Evolutionary conservation across 78 protist species (phyloP).

Genomic region (Dictyostelium brefeldianum): DNA sequence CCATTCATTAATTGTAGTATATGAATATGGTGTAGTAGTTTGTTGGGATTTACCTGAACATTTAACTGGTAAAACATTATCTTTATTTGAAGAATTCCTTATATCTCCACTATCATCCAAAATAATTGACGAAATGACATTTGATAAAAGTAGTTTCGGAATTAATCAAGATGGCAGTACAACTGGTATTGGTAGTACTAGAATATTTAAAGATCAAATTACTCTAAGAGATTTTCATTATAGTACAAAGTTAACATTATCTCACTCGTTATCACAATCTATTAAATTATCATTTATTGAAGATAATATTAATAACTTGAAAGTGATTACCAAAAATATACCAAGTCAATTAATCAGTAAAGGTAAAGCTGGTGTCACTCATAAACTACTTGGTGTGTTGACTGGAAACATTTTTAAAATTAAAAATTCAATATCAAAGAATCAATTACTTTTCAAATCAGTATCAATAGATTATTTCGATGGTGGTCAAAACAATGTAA

Average conservation of each 20-base stretch:
- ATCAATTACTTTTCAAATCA: neutral
- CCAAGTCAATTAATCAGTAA: constrained; percentile 12
- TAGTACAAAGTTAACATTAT: neutral
- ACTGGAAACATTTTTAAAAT: constrained; percentile 27
- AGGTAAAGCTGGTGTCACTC: constrained; percentile 7
- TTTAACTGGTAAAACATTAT: neutral
- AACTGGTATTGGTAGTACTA: neutral
- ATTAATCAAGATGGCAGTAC: neutral
- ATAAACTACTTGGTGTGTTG: neutral
- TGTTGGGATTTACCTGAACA: constrained; percentile 37
- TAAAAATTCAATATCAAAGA: constrained; percentile 22
- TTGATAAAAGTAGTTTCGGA: neutral
- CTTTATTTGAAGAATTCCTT: constrained; percentile 4
- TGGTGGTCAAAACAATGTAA: neutral
- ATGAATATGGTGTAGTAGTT: constrained; percentile 56
- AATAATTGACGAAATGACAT: constrained; percentile 52
- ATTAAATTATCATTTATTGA: constrained; percentile 36
- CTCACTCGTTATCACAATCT: constrained; percentile 47
- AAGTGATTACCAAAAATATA: neutral
- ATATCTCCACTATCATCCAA: neutral
- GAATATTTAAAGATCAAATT: constrained; percentile 36
- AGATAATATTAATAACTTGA: constrained; percentile 15
- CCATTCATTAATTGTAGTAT: constrained; percentile 15
- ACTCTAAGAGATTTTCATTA: neutral
- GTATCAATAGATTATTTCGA: neutral